Evolutionary conservation across 169 alveolate genomes (phyloP).

Genomic region (Plasmodium vivax): DNA sequence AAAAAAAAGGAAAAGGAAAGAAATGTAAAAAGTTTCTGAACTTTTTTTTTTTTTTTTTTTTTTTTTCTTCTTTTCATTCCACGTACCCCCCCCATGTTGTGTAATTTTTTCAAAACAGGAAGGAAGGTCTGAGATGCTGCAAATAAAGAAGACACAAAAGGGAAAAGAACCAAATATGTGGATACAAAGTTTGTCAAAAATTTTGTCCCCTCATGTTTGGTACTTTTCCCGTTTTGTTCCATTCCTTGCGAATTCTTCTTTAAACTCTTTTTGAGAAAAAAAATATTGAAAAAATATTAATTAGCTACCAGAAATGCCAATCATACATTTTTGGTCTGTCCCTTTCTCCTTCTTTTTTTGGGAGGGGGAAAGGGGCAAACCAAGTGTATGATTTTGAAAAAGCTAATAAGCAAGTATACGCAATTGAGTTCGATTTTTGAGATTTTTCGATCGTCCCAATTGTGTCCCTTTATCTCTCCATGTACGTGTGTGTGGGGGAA

Average conservation of each 20-base stretch:
- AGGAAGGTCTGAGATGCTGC: conserved; percentile 79
- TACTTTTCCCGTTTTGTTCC: conserved; percentile 2
- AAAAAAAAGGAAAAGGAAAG: background rate
- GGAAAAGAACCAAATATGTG: background rate
- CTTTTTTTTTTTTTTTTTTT: conserved; percentile 11
- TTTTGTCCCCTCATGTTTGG: background rate
- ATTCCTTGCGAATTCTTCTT: conserved; percentile 29
- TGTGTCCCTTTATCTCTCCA: background rate
- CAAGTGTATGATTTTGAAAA: conserved; percentile 57
- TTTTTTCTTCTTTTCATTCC: background rate
- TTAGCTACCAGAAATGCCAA: conserved; percentile 75
- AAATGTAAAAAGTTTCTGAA: background rate
- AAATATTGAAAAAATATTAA: conserved; percentile 69
- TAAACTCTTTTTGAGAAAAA: conserved; percentile 69
- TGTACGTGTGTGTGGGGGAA: background rate
- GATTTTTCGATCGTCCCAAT: conserved; percentile 48
- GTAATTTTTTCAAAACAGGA: conserved; percentile 74
- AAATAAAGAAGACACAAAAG: conserved; percentile 36
- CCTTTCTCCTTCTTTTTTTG: background rate
- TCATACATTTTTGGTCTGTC: conserved; percentile 2
- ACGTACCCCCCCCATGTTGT: background rate
- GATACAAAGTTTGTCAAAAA: background rate
- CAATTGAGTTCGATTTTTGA: conserved; percentile 76
- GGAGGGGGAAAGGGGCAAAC: background rate
- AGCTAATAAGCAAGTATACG: conserved; percentile 78